Evolutionary conservation across 352 stramenopile genomes (phyloP), one percentile per base, ranked within the genome.

Genomic region (Sclerospora graminicola): DNA sequence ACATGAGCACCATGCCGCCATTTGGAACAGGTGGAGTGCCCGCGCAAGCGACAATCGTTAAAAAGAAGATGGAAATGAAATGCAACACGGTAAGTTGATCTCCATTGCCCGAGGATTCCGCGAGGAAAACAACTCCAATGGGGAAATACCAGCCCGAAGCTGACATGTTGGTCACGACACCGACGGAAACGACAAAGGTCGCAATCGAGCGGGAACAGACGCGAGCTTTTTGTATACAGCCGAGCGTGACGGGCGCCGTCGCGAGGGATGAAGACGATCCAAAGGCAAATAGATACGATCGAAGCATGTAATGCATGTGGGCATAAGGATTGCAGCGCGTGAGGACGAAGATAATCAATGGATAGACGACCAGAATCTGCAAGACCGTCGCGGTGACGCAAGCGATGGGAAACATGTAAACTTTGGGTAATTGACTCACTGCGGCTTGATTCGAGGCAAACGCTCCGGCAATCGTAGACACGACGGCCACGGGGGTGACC

Each of bases 141-240:
- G 73, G 73, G 29, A 72, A 71, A 51, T 85, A 85, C 51, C 69
- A 75, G 15, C 65, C 73, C 11, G 55, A 59, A 15, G 54, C 68
- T 0, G 65, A 75, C 41, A 83, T 65, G 55, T 84, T 82, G 10
- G 69, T 71, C 11, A 66, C 61, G 7, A 81, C 72, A 15, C 73
- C 75, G 19, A 89, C 69, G 10, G 73, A 86, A 40, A 89, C 60
- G 14, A 84, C 66, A 33, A 87, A 82, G 24, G 82, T 84, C n/a
- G 66, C 67, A 10, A 89, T 64, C 29, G 77, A 84, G 42, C 78
- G 70, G 15, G 73, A 85, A 36, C 69, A 82, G 52, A 78, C 57
- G 6, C 65, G 54, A 6, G 73, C 71, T 18, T 78, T 77, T 29
- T 81, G 67, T 8, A 89, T 42, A 30, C 69, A 86, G 4, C 56